These are phyloP conservation scores for Komagataella phaffii DNA, from an alignment of 805 yeast genomes.

Conservation along the genomic window DNA sequence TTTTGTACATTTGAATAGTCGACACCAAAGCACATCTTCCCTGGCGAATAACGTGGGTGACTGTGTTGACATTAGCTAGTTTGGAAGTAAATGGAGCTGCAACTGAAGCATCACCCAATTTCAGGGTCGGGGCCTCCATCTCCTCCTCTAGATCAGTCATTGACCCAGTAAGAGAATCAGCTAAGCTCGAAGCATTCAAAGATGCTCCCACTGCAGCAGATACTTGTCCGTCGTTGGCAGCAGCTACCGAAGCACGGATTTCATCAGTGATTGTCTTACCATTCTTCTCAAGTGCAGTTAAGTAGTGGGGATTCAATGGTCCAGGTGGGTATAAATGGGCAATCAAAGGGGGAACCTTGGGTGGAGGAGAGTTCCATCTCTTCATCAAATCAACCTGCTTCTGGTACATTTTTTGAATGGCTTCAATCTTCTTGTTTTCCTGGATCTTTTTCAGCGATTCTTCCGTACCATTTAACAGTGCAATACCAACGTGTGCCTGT, in stretches of 20 bases:
- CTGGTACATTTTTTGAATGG: conserved; percentile 53
- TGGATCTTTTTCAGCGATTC: conserved; percentile 83
- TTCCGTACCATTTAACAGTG: conserved; percentile 93
- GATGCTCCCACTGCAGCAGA: conserved; percentile 21
- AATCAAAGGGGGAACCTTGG: conserved; percentile 73
- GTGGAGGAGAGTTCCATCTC: conserved; percentile 74
- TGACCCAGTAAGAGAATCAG: conserved; percentile 51
- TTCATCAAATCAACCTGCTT: conserved; percentile 72
- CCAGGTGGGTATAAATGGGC: conserved; percentile 98
- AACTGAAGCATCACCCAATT: conserved; percentile 96
- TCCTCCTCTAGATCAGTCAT: conserved; percentile 40
- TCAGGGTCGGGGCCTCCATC: conserved; percentile 80
- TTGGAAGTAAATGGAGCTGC: conserved; percentile 99
- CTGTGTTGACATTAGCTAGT: conserved; percentile 82
- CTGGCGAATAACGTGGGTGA: conserved; percentile 87
- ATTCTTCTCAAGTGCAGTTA: conserved; percentile 71
- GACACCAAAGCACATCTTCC: conserved; percentile 97
- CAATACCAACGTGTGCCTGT: conserved; percentile 97
- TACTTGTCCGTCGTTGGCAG: conserved; percentile 24
- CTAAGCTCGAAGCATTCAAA: conserved; percentile 23
- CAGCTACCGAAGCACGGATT: conserved; percentile 42
- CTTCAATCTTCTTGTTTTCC: conserved; percentile 61
- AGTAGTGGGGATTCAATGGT: conserved; percentile 75
- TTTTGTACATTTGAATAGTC: conserved; percentile 98
- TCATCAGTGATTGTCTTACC: conserved; percentile 76